These are phyloP conservation scores for Meyerozyma carpophila DNA, from an alignment of 1,139 yeast genomes.

Conservation along the genomic window DNA sequence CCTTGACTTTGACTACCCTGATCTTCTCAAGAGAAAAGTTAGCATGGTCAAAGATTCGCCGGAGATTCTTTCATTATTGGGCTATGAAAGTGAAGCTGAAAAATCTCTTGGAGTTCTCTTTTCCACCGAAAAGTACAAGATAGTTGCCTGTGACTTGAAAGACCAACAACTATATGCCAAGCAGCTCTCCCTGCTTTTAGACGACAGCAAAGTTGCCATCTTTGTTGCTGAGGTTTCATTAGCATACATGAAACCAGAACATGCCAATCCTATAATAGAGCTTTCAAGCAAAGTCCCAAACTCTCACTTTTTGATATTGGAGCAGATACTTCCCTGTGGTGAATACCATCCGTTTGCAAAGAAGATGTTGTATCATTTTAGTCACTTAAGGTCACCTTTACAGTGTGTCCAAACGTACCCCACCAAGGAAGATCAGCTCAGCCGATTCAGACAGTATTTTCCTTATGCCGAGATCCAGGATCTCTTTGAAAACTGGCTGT, in stretches of 20 bases:
- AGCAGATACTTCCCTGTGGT: slow-evolving; percentile 68
- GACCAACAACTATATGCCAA: slow-evolving; percentile 35
- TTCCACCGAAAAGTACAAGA: slow-evolving; percentile 44
- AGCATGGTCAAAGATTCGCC: slow-evolving; percentile 43
- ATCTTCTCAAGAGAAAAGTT: slow-evolving; percentile 50
- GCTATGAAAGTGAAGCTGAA: slow-evolving; percentile 14
- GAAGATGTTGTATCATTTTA: slow-evolving; percentile 72
- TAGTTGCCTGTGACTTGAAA: slow-evolving; percentile 71
- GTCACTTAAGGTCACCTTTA: slow-evolving; percentile 62
- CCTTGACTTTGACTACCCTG: slow-evolving; percentile 75
- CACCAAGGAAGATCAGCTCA: slow-evolving; percentile 40
- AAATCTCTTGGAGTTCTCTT: slow-evolving; percentile 24
- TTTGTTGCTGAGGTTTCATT: slow-evolving; percentile 81
- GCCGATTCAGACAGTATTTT: slow-evolving; percentile 46
- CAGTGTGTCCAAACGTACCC: slow-evolving; percentile 63
- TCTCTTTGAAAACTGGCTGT: slow-evolving; percentile 54
- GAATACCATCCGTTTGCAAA: slow-evolving; percentile 60
- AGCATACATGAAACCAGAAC: slow-evolving; percentile 69
- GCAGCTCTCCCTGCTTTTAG: slow-evolving; percentile 24
- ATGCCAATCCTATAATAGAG: slow-evolving; percentile 61
- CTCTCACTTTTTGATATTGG: slow-evolving; percentile 62
- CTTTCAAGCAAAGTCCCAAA: slow-evolving; percentile 42
- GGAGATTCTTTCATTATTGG: slow-evolving; percentile 46
- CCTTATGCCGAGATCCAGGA: slow-evolving; percentile 47
- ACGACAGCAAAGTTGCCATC: slow-evolving; percentile 36